A percentile compares a stretch with the other conserved stretches of the same genome.
These are phyloP conservation scores for Heterobasidion occidentale DNA, from an alignment of 1,284 basidiomycete species.

Conservation along the genomic window DNA sequence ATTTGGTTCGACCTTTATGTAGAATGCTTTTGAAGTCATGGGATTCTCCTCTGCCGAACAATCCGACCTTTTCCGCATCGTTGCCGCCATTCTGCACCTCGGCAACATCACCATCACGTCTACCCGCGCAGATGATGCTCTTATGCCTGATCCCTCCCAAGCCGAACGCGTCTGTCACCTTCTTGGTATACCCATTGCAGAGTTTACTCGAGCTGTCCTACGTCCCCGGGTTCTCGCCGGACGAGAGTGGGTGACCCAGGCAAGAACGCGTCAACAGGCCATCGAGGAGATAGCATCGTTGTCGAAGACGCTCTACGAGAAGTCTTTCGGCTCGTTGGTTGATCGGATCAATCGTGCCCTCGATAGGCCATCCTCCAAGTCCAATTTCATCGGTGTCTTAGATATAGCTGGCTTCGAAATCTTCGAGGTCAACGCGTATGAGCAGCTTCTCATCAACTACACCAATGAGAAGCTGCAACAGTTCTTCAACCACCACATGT, in stretches of 20 bases:
- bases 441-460: conserved; percentile 98
- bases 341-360: conserved; percentile 93
- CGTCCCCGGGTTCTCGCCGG: conserved; percentile 91
- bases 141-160: conserved; percentile 75
- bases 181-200: conserved; percentile 84
- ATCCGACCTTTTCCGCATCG: conserved; percentile 88
- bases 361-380: conserved; percentile 87
- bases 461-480: conserved; percentile 97
- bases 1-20: background rate
- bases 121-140: conserved; percentile 83
- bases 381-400: conserved; percentile 96
- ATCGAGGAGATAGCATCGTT: conserved; percentile 88
- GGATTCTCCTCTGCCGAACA: conserved; percentile 86
- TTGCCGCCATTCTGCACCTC: conserved; percentile 92
- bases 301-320: conserved; percentile 97
- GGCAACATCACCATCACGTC: conserved; percentile 87
- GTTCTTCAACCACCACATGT: conserved; percentile 99
- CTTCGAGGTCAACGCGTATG: conserved; percentile 86
- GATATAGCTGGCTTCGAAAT: conserved; percentile 99
- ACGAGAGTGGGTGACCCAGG: conserved; percentile 94
- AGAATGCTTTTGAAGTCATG: conserved; percentile 80
- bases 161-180: conserved; percentile 92
- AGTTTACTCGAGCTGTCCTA: conserved; percentile 85
- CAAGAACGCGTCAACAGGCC: conserved; percentile 88
- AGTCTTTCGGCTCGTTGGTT: conserved; percentile 90